phyloP scores from a whole-genome alignment of 2,329 filamentous ascomycete genomes.

The Parastagonospora avenae region DNA sequence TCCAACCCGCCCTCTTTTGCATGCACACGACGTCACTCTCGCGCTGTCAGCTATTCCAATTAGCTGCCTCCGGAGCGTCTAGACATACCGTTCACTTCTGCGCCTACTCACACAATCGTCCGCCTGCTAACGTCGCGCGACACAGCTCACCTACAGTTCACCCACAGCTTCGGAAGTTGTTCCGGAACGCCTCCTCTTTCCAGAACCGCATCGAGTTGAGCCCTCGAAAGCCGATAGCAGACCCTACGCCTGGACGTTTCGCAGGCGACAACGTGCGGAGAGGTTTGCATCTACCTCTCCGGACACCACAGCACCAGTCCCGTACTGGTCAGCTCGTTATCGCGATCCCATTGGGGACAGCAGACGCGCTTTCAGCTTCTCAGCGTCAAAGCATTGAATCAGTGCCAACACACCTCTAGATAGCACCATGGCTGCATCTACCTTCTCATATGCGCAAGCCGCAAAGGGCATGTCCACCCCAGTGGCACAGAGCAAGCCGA shows the following conservation, averaged over 20 bases:
- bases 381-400: background rate
- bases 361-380: slow-evolving; percentile 18
- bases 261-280: slow-evolving; percentile 43
- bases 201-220: background rate
- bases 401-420: slow-evolving; percentile 10
- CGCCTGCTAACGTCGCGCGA: slow-evolving; percentile 19
- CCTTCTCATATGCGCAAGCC: slow-evolving; percentile 94
- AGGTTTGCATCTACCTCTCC: slow-evolving; percentile 49
- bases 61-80: no score
- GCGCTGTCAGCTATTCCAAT: no score
- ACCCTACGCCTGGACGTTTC: slow-evolving; percentile 15
- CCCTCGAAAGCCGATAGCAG: background rate
- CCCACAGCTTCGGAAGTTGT: slow-evolving; percentile 8
- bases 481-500: slow-evolving; percentile 51
- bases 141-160: slow-evolving; percentile 15
- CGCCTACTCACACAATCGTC: background rate
- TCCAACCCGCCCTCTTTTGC: no score
- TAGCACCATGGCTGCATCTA: slow-evolving; percentile 42
- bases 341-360: slow-evolving; percentile 41
- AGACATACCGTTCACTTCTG: background rate
- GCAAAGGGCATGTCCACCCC: slow-evolving; percentile 74
- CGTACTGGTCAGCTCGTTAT: slow-evolving; percentile 35
- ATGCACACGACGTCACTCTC: background rate
- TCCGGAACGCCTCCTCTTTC: slow-evolving; percentile 12
- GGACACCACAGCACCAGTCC: slow-evolving; percentile 39